Base-by-base conservation (phyloP, 2,329 filamentous ascomycete genomes). In the Ceratocystis destructans region DNA sequence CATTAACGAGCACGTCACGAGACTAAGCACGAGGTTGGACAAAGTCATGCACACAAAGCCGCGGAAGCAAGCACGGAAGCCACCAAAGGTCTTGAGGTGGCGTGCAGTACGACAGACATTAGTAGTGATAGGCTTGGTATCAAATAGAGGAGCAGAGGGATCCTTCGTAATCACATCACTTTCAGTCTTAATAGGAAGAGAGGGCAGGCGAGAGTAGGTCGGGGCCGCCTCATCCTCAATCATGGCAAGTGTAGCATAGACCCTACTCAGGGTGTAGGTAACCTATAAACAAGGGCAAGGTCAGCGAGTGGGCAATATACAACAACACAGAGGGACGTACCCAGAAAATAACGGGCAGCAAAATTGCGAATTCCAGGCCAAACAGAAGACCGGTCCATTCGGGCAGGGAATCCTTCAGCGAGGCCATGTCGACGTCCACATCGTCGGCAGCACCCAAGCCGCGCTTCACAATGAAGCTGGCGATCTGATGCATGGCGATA, bases 31-130 rank as follows among this genome's bases (percentile, higher is more conserved):
- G 22, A 83, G 72, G 48, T 77, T 70, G 44, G 72, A 71, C 20
- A 77, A 74, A 4, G 83, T 8, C 64, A 74, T 74, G 72, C 80
- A 82, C 67, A 77, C 73, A 46, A 90, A 73, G 66, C 90, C 90
- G 69, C 89, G 87, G 80, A 90, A 87, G 71, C 83, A 80, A n/a
- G 50, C 44, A 68, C 77, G 77, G 75, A 81, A 82, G 69, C 90
- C 89, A 68, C 81, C 85, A 70, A 83, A 77, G 61, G 82, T 77
- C 69, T 79, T 79, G 57, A 96, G 80, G 68, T 82, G 76, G 50
- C 79, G 78, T 73, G 78, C 75, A 67, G 78, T 81, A 71, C 77
- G 75, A 70, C 80, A 79, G 71, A 83, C 72, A 64, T 79, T 82
- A 33, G 79, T 76, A 22, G 80, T 83, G 70, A 82, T 74, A 69